A percentile compares a stretch with the other conserved stretches of the same genome.
Conservation (phyloP, 495 filamentous ascomycete species). For the Aspergillus bertholletiae region DNA sequence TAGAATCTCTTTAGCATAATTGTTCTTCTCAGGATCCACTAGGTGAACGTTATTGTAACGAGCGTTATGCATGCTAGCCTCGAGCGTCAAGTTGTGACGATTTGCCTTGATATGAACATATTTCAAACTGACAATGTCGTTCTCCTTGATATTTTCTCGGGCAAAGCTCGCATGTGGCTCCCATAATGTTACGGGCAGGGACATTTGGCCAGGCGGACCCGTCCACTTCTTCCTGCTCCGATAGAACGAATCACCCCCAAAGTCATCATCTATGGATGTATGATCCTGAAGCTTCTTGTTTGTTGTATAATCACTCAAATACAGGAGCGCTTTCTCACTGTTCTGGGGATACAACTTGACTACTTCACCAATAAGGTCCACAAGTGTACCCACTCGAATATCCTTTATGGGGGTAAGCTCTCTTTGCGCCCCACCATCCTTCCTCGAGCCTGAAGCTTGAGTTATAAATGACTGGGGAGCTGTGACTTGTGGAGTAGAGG, state of each 20-base stretch:
- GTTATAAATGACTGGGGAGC: conserved; percentile 3
- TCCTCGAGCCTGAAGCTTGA: conserved; percentile 9
- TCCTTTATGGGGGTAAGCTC: conserved; percentile 68
- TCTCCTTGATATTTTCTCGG: conserved; percentile 50
- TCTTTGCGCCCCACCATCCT: conserved; percentile 16
- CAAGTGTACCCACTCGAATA: conserved; percentile 51
- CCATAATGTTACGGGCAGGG: conserved; percentile 69
- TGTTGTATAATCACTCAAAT: conserved; percentile 83
- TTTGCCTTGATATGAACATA: conserved; percentile 67
- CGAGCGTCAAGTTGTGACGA: conserved; percentile 52
- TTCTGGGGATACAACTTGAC: conserved; percentile 56
- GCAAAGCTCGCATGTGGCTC: conserved; percentile 62
- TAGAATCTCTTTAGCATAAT: conserved; percentile 58
- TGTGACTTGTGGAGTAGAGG: background rate
- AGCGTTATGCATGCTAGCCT: conserved; percentile 71
- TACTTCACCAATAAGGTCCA: conserved; percentile 74
- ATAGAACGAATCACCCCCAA: conserved; percentile 48
- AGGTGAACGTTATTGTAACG: conserved; percentile 45
- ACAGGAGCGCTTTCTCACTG: conserved; percentile 54
- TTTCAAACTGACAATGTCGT: conserved; percentile 58
- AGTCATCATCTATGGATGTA: conserved; percentile 35
- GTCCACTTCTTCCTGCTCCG: conserved; percentile 52
- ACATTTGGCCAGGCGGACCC: conserved; percentile 73
- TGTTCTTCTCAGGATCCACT: conserved; percentile 38
- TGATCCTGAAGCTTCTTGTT: conserved; percentile 60